phyloP scores from a whole-genome alignment of 2,329 filamentous ascomycete species.

The Cytospora paraplurivora region DNA sequence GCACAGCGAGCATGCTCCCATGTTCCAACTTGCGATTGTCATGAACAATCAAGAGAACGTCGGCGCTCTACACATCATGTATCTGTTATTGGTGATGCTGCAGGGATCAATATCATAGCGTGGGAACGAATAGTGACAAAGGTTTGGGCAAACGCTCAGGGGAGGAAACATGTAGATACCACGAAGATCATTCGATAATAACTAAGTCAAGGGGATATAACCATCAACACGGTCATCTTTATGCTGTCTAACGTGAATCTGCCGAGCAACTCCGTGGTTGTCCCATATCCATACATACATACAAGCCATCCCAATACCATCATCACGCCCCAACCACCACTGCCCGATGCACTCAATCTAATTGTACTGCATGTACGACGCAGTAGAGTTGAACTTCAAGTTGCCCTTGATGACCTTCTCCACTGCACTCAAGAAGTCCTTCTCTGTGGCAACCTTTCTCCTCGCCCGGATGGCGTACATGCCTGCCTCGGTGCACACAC shows the following conservation, averaged over 20 bases:
- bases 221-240: conserved; percentile 15
- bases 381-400: conserved; percentile 98
- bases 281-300: conserved; percentile 35
- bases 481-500: conserved; percentile 95
- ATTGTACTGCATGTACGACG: conserved; percentile 99
- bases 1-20: not conserved
- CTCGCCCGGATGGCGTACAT: conserved; percentile 97
- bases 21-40: not conserved
- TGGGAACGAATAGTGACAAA: not conserved
- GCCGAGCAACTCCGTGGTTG: conserved; percentile 24
- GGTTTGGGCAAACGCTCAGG: not conserved
- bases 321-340: conserved; percentile 12
- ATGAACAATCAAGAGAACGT: not conserved
- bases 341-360: conserved; percentile 48
- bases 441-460: conserved; percentile 97
- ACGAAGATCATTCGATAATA: conserved; percentile 14
- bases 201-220: conserved; percentile 1
- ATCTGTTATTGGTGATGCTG: not conserved
- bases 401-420: conserved; percentile 99
- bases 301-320: conserved; percentile 10
- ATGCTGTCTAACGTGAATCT: conserved; percentile 28
- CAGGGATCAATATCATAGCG: conserved; percentile 1
- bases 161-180: conserved; percentile 16
- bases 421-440: conserved; percentile 96
- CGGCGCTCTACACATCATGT: not conserved